phyloP scores from a whole-genome alignment of 2,329 filamentous ascomycete species.

The Tolypocladium sp. region DNA sequence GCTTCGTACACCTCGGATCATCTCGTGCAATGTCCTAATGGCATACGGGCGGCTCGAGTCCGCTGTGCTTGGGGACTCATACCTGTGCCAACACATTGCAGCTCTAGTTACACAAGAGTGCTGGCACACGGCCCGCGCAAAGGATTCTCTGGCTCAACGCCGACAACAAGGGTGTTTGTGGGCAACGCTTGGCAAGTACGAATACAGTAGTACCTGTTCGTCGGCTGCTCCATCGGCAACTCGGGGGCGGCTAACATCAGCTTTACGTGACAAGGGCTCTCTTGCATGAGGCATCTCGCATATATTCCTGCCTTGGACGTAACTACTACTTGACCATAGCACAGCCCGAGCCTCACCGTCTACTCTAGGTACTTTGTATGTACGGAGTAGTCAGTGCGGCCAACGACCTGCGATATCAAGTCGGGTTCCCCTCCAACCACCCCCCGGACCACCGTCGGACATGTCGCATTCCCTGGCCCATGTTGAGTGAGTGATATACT shows the following conservation, averaged over 20 bases:
- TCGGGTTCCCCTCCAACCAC: neutral
- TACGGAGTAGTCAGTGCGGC: neutral
- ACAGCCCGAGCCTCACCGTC: neutral
- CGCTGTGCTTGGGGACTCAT: neutral
- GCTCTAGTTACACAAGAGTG: neutral
- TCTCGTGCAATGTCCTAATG: neutral
- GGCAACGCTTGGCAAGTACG: neutral
- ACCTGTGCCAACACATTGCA: neutral
- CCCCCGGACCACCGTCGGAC: neutral
- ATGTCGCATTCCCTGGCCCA: neutral
- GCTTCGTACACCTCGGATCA: neutral
- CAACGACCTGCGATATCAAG: neutral
- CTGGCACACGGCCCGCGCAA: no score
- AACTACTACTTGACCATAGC: neutral
- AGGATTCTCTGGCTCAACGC: neutral
- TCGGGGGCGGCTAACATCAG: neutral
- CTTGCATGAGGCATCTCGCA: neutral
- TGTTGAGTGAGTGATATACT: neutral
- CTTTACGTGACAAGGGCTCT: neutral
- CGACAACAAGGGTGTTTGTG: neutral
- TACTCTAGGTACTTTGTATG: no score
- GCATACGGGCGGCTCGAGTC: neutral
- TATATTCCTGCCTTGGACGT: neutral
- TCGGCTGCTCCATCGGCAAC: neutral
- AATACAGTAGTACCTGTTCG: neutral